Conservation (phyloP, 768 basidiomycete genomes). For the Auriculariales sp. region DNA sequence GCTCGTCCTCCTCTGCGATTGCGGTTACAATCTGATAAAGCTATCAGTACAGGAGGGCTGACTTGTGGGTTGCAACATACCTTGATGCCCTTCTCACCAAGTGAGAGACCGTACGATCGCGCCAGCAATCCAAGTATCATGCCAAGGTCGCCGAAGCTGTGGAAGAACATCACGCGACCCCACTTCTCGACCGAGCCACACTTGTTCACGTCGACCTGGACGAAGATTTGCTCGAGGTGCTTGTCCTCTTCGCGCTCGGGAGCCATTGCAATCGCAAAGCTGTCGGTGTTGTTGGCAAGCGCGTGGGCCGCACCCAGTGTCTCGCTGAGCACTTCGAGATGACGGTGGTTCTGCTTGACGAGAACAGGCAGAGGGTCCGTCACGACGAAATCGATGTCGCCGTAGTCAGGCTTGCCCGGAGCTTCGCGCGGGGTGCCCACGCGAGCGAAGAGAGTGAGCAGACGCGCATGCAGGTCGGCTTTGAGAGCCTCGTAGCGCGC, state of each 20-base stretch:
- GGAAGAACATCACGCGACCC: slow-evolving; percentile 37
- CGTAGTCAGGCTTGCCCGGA: slow-evolving; percentile 49
- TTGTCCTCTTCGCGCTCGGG: slow-evolving; percentile 23
- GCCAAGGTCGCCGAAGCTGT: slow-evolving; percentile 56
- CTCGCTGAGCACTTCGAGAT: slow-evolving; percentile 23
- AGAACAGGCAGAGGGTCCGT: slow-evolving; percentile 22
- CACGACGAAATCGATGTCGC: slow-evolving; percentile 59
- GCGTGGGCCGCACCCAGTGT: slow-evolving; percentile 34
- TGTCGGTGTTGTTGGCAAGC: slow-evolving; percentile 39
- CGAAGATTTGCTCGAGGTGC: slow-evolving; percentile 15
- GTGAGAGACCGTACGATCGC: slow-evolving; percentile 32
- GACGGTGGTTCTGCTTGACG: slow-evolving; percentile 9
- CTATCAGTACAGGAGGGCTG: background rate
- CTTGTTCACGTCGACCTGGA: slow-evolving; percentile 52
- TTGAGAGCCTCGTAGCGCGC: slow-evolving; percentile 38
- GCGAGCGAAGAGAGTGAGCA: slow-evolving; percentile 31
- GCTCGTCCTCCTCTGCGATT: slow-evolving; percentile 12
- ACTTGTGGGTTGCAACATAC: slow-evolving; percentile 16
- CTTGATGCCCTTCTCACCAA: slow-evolving; percentile 44
- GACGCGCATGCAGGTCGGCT: slow-evolving; percentile 22
- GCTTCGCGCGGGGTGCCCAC: slow-evolving; percentile 47
- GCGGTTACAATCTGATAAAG: background rate
- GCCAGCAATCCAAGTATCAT: slow-evolving; percentile 51
- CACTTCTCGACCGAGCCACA: slow-evolving; percentile 35
- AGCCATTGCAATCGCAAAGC: slow-evolving; percentile 40